Evolutionary conservation across 2,329 filamentous ascomycete species (phyloP).

Genomic region (Zymoseptoria crescenta): DNA sequence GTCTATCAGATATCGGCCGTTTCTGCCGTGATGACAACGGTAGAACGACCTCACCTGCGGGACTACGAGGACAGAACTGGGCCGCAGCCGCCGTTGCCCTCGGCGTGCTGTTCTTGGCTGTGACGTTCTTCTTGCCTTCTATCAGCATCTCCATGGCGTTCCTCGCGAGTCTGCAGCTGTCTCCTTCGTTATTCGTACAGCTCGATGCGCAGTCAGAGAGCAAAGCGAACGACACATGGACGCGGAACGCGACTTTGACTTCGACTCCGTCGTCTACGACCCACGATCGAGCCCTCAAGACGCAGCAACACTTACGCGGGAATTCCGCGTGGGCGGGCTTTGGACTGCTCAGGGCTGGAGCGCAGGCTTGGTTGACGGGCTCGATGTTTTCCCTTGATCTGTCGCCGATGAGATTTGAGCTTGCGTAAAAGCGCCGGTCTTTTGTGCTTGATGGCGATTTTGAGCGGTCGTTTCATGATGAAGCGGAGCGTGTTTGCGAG

Average conservation of each 20-base stretch:
- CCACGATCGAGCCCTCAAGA: background rate
- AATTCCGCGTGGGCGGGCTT: background rate
- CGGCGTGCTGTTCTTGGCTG: background rate
- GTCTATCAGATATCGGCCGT: background rate
- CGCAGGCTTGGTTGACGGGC: slow-evolving; percentile 1
- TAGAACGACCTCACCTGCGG: background rate
- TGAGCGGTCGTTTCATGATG: background rate
- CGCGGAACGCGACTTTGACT: background rate
- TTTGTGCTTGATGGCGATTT: background rate
- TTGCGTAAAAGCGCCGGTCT: background rate
- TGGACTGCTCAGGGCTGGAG: background rate
- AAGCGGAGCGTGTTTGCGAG: background rate
- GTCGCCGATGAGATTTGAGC: background rate
- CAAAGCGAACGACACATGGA: background rate
- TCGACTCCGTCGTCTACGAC: background rate
- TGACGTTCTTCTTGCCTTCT: background rate
- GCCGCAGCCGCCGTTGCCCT: background rate
- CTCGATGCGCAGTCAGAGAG: background rate
- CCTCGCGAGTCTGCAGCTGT: background rate
- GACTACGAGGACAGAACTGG: background rate
- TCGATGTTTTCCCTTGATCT: slow-evolving; percentile 6
- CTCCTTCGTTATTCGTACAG: background rate
- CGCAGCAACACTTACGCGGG: background rate
- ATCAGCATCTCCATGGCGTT: background rate
- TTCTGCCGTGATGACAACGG: background rate